These are phyloP conservation scores for Saccharomycopsis oosterbeekiorum DNA, from an alignment of 805 yeast species.

Conservation along the genomic window DNA sequence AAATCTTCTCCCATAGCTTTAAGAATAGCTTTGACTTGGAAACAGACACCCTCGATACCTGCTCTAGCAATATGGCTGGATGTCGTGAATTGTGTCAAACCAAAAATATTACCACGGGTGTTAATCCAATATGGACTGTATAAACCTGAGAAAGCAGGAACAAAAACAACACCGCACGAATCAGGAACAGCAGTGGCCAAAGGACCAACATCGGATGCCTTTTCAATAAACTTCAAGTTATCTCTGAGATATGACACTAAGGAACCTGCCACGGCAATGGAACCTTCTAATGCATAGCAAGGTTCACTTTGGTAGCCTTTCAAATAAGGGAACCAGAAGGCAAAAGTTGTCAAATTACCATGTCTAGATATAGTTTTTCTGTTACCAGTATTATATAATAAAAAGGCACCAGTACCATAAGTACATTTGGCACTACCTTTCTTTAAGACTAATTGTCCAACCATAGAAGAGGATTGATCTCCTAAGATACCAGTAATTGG, in stretches of 20 bases:
- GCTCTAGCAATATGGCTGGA: conserved; percentile 90
- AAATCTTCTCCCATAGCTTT: conserved; percentile 85
- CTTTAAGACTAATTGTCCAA: conserved; percentile 81
- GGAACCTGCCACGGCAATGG: conserved; percentile 93
- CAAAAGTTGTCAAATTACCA: conserved; percentile 85
- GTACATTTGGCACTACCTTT: conserved; percentile 90
- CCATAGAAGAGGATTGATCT: conserved; percentile 88
- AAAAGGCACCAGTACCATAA: conserved; percentile 92
- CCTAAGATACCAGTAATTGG: conserved; percentile 90
- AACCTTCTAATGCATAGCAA: conserved; percentile 87
- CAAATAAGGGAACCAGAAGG: conserved; percentile 76
- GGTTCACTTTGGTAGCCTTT: conserved; percentile 44
- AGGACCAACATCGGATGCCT: conserved; percentile 83
- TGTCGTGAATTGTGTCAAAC: conserved; percentile 87
- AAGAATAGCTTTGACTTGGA: conserved; percentile 83
- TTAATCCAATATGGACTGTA: conserved; percentile 96
- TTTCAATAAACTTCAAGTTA: conserved; percentile 71
- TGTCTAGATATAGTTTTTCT: conserved; percentile 59
- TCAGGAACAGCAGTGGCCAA: conserved; percentile 72
- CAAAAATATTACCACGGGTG: conserved; percentile 87
- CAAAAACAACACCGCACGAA: conserved; percentile 88
- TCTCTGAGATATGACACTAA: conserved; percentile 92
- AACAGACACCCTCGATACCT: conserved; percentile 90
- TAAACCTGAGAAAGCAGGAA: conserved; percentile 89
- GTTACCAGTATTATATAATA: conserved; percentile 78